Base-by-base conservation (phyloP, 1,139 yeast species). In the Wickerhamomyces sp. region DNA sequence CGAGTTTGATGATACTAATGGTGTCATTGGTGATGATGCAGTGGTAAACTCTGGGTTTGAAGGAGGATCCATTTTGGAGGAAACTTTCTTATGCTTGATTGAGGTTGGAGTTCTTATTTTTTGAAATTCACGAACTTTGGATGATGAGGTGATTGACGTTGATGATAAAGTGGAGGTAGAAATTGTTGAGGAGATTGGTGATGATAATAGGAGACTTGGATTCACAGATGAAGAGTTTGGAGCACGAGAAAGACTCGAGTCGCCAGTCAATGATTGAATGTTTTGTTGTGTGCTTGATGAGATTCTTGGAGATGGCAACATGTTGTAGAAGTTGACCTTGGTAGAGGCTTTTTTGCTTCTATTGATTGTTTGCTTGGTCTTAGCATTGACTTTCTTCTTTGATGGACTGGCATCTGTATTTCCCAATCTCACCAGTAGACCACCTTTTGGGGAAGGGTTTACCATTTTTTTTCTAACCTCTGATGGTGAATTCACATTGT, bases 401-500 rank as follows among this genome's bases (percentile, higher is more conserved):
- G 37, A 8, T 2, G 50, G 27, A 4, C 11, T 34, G 8, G 34
- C 39, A 10, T 36, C 37, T 2, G 30, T 36, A 11, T 39, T 36
- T 23, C 44, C 45, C 27, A 57, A 37, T 26, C 32, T 48, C 48
- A 58, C 39, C 36, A 58, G 37, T 1, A 52, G 41, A 4, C 62
- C 62, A 6, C 61, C 62, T 35, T 47, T 57, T 40, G 62, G 60
- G 7, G 59, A 52, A 11, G 60, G 57, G 31, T 47, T 49, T 4
- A 44, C 41, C 39, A 40, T 42, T 30, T 34, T 42, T 30, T 34
- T 18, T 18, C 4, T 31, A 10, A 45, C 34, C 38, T 52, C 54
- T 6, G 42, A 41, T n/a, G 56, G 60, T 1, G 54, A 44, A 8
- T 38, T 32, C 5, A 40, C 40, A 37, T 42, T 48, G 3, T 37